Conservation (phyloP, 1,284 basidiomycete genomes). For the Neonothopanus nambi region DNA sequence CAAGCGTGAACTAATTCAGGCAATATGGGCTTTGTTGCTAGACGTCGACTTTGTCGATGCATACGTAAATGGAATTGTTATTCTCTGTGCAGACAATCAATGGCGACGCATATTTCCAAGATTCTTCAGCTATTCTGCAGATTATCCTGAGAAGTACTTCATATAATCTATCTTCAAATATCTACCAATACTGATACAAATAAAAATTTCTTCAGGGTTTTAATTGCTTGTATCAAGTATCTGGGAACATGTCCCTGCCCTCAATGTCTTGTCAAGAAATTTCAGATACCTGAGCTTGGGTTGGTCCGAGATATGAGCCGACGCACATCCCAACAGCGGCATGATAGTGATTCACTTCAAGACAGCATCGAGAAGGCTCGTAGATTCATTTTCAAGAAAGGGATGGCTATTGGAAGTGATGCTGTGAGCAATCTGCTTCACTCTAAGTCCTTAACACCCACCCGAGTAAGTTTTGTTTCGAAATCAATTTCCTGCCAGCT, state of each 20-base stretch:
- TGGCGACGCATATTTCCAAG: conserved; percentile 33
- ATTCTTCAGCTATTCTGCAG: conserved; percentile 38
- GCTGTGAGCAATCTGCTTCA: conserved; percentile 14
- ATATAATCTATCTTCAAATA: not conserved
- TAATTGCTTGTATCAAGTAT: conserved; percentile 29
- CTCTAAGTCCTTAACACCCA: conserved; percentile 19
- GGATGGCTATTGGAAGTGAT: conserved; percentile 11
- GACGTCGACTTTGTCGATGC: conserved; percentile 29
- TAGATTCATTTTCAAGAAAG: conserved; percentile 15
- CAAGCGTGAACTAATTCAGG: conserved; percentile 34
- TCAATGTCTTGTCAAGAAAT: conserved; percentile 23
- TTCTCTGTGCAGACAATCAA: no score
- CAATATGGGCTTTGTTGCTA: conserved; percentile 26
- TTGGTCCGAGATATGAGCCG: not conserved
- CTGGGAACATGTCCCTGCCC: conserved; percentile 29
- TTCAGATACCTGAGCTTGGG: not conserved
- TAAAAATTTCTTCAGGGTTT: conserved; percentile 24
- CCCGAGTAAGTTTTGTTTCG: conserved; percentile 14
- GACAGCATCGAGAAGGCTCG: conserved; percentile 5
- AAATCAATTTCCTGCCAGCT: not conserved
- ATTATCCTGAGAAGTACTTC: conserved; percentile 42
- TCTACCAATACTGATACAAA: conserved; percentile 18
- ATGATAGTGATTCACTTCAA: conserved; percentile 2
- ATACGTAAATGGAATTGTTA: no score
- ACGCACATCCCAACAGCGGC: conserved; percentile 14